A percentile compares a stretch with the other conserved stretches of the same genome.
Conservation (phyloP, 1,139 yeast species). For the Candida glucosophila region DNA sequence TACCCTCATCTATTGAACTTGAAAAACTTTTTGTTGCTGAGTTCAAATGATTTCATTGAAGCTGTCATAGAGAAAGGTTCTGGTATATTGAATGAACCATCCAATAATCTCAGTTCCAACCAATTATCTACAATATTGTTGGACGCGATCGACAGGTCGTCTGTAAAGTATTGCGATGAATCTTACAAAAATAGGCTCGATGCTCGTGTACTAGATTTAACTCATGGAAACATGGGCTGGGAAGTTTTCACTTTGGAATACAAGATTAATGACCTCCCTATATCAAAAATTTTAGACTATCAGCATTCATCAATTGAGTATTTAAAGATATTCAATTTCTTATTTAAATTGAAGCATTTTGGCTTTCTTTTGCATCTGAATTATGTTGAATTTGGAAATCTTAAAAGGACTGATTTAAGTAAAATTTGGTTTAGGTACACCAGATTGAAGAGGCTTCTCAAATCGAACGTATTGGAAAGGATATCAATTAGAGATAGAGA, state of each 20-base stretch:
- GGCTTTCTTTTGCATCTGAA: conserved; percentile 41
- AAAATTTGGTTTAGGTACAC: conserved; percentile 9
- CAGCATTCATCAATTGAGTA: conserved; percentile 46
- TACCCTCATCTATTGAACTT: conserved; percentile 51
- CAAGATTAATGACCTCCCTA: conserved; percentile 49
- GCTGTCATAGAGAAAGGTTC: conserved; percentile 51
- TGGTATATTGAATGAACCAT: conserved; percentile 49
- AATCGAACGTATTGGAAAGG: conserved; percentile 3
- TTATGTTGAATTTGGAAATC: conserved; percentile 23
- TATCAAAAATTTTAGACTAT: conserved; percentile 33
- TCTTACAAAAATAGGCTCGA: conserved; percentile 44
- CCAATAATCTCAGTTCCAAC: conserved; percentile 54
- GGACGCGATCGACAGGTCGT: conserved; percentile 59
- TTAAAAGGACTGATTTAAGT: conserved; percentile 27
- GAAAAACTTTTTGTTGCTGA: conserved; percentile 62
- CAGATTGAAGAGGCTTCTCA: conserved; percentile 6
- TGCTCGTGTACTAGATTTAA: conserved; percentile 66
- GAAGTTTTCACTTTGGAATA: conserved; percentile 88
- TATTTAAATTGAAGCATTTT: conserved; percentile 71
- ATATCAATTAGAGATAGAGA: conserved; percentile 14
- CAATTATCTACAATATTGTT: conserved; percentile 58
- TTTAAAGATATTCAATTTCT: conserved; percentile 71
- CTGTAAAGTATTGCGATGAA: conserved; percentile 36
- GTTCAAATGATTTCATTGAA: conserved; percentile 72
- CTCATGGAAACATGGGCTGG: conserved; percentile 71